phyloP scores from a whole-genome alignment of 2,329 filamentous ascomycete species.

The Verticillium dahliae region DNA sequence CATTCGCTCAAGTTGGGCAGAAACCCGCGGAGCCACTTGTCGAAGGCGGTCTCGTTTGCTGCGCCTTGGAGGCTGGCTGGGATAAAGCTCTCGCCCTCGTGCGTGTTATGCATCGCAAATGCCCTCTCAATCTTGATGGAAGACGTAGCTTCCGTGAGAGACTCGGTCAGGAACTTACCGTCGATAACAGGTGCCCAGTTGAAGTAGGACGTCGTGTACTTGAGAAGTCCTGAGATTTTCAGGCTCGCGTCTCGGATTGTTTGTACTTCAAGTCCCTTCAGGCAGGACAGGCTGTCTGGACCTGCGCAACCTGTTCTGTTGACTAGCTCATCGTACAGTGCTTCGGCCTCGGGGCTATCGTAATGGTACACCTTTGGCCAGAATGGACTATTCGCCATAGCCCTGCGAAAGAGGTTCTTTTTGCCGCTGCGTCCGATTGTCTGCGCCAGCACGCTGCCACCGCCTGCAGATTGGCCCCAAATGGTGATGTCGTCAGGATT shows the following conservation, averaged over 20 bases:
- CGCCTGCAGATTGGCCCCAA: conserved; percentile 20
- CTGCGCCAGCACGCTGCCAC: conserved; percentile 12
- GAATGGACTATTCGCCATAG: conserved; percentile 40
- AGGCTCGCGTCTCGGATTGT: conserved; percentile 43
- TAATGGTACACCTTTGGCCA: conserved; percentile 53
- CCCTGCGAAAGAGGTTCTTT: conserved; percentile 15
- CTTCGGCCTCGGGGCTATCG: conserved; percentile 42
- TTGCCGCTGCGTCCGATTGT: conserved; percentile 7
- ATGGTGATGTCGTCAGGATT: conserved; percentile 19
- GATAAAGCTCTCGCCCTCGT: conserved; percentile 58
- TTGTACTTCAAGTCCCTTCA: conserved; percentile 48
- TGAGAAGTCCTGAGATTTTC: conserved; percentile 38
- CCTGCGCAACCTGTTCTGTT: conserved; percentile 39
- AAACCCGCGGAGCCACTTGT: conserved; percentile 46
- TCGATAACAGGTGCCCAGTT: conserved; percentile 58
- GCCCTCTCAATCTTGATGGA: conserved; percentile 37
- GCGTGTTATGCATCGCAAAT: conserved; percentile 52
- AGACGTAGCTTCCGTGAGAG: conserved; percentile 36
- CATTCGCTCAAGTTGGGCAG: conserved; percentile 36
- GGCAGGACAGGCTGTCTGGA: conserved; percentile 40
- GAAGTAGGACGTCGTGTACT: conserved; percentile 48
- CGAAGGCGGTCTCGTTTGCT: conserved; percentile 33
- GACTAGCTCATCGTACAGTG: conserved; percentile 39
- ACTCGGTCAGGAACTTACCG: conserved; percentile 39
- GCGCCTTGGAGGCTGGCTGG: conserved; percentile 38